phyloP scores from a whole-genome alignment of 148 eudicot species.

The Heliamphora exappendiculata region DNA sequence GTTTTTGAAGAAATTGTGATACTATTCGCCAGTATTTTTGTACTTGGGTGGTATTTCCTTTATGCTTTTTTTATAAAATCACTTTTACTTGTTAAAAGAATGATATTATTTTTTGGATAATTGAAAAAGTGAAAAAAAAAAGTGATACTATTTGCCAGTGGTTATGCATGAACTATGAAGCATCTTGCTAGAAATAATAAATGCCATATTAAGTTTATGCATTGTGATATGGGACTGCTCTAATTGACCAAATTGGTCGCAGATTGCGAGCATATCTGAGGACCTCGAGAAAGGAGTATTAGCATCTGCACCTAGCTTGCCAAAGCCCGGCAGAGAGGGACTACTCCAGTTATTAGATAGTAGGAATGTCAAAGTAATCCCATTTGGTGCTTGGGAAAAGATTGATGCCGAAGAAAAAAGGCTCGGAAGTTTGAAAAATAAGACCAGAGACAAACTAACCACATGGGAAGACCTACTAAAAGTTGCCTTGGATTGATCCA shows the following conservation, averaged over 20 bases:
- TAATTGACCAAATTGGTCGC: conserved; percentile 9
- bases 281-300: conserved; percentile 53
- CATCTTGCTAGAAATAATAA: not conserved
- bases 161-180: not conserved
- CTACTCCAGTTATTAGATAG: conserved; percentile 51
- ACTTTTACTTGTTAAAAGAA: too few species aligned
- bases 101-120: too few species aligned
- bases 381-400: conserved; percentile 76
- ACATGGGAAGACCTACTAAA: conserved; percentile 62
- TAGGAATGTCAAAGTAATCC: conserved; percentile 47
- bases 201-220: not conserved
- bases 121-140: too few species aligned
- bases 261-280: conserved; percentile 68
- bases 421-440: conserved; percentile 55
- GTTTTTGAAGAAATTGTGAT: not conserved
- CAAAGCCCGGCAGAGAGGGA: conserved; percentile 82
- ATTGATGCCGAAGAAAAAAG: conserved; percentile 68
- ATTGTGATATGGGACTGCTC: not conserved
- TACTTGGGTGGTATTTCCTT: too few species aligned
- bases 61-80: too few species aligned
- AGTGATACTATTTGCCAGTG: not conserved
- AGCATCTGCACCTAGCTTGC: conserved; percentile 28
- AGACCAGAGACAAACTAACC: conserved; percentile 70
- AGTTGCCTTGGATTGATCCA: conserved; percentile 39
- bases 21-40: not conserved